These are phyloP conservation scores for Brasilioporus rufonigricans DNA, from an alignment of 768 basidiomycete genomes.

Conservation along the genomic window DNA sequence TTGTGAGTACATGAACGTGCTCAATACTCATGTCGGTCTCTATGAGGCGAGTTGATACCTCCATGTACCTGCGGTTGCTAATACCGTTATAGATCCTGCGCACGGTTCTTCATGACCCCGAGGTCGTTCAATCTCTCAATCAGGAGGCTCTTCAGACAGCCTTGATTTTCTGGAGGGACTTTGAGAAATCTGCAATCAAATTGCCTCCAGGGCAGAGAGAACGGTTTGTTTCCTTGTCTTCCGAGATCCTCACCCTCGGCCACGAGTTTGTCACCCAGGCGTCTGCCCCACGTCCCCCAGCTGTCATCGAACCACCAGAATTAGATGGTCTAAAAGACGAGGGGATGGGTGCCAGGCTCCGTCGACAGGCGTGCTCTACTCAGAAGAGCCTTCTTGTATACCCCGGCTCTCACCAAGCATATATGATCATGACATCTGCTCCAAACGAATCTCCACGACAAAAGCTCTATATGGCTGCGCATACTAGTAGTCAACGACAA, in stretches of 20 bases:
- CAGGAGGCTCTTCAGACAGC: conserved; percentile 85
- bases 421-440: conserved; percentile 90
- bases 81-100: conserved; percentile 57
- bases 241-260: conserved; percentile 84
- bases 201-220: conserved; percentile 74
- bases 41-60: conserved; percentile 65
- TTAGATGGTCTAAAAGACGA: conserved; percentile 71
- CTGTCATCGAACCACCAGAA: conserved; percentile 65
- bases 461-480: conserved; percentile 79
- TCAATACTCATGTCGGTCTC: conserved; percentile 91
- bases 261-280: conserved; percentile 79
- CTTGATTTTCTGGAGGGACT: conserved; percentile 93
- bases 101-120: conserved; percentile 63
- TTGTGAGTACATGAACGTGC: conserved; percentile 96
- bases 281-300: conserved; percentile 59
- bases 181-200: conserved; percentile 95
- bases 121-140: conserved; percentile 61
- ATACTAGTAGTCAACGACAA: conserved; percentile 72
- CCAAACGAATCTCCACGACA: conserved; percentile 80
- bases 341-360: conserved; percentile 71
- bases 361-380: conserved; percentile 74
- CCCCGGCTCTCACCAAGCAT: conserved; percentile 85
- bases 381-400: conserved; percentile 75
- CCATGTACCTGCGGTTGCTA: conserved; percentile 16
- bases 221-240: conserved; percentile 85